Evolutionary conservation across 1,139 yeast species (phyloP).

Genomic region (Geotrichum siamense): DNA sequence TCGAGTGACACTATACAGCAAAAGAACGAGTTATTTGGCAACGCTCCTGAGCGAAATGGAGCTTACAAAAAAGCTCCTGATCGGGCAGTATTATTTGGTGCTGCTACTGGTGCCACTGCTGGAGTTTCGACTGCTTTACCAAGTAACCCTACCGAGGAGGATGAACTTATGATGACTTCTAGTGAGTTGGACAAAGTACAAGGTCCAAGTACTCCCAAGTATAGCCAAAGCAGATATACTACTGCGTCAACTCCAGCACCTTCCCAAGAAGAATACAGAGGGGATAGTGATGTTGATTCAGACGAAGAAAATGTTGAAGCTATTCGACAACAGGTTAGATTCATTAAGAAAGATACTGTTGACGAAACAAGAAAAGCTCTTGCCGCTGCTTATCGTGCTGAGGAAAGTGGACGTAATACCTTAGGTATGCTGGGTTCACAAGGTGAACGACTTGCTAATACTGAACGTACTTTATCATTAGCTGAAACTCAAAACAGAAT

Average conservation of each 20-base stretch:
- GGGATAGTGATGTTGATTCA: constrained; percentile 33
- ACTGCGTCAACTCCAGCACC: constrained; percentile 5
- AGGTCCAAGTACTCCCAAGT: background rate
- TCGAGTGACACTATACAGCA: constrained; percentile 28
- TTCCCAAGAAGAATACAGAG: constrained; percentile 1
- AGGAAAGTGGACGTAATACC: constrained; percentile 81
- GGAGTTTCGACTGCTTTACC: background rate
- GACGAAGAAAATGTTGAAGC: constrained; percentile 85
- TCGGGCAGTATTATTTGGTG: constrained; percentile 18
- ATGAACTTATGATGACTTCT: constrained; percentile 41
- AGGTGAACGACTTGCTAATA: constrained; percentile 71
- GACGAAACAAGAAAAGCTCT: constrained; percentile 81
- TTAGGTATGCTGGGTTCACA: constrained; percentile 90
- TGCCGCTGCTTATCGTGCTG: constrained; percentile 86
- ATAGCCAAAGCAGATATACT: constrained; percentile 6
- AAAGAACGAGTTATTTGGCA: constrained; percentile 19
- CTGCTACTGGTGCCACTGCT: constrained; percentile 9
- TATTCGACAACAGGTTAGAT: constrained; percentile 75
- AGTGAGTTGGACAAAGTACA: constrained; percentile 17
- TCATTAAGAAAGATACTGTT: constrained; percentile 80
- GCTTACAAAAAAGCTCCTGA: constrained; percentile 8
- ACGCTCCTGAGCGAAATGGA: constrained; percentile 13
- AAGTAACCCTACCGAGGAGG: constrained; percentile 43
- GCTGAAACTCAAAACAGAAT: constrained; percentile 77
- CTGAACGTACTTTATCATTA: constrained; percentile 68